Evolutionary conservation across 352 stramenopile species (phyloP), one percentile per base, ranked within the genome.

Genomic region (Globisporangium irregulare): DNA sequence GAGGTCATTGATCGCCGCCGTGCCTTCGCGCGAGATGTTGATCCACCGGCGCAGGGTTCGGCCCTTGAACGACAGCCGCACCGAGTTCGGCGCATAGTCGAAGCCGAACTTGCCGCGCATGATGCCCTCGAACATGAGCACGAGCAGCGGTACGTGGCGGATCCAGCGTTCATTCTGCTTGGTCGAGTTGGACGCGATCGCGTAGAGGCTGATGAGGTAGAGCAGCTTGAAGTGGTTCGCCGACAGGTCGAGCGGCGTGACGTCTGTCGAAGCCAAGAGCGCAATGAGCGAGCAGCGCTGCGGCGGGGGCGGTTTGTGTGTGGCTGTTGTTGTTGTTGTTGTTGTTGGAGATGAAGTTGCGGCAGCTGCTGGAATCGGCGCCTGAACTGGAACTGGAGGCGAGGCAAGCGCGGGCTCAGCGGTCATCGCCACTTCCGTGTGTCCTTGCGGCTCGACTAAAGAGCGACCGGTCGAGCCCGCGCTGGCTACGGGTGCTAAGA

Each of bases 101-200:
- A 98, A 99, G 69, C 98, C 90, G 53, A 99, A 83, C 25, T 97
- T 90, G 66, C 96, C 89, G 53, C 89, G 78, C 38, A 98, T 81
- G 59, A 99, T 98, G 14, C 94, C 97, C 73, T 99, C 96, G 74
- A 99, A 99, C 73, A 99, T 91, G 14, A 99, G 82, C 70, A 99
- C 97, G 48, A 98, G 86, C 36, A 99, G 73, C 51, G 97, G 92
- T 25, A 97, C 89, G 61, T 99, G 98, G 50, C 96, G 87, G 62
- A 99, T 91, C 97, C 97, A 99, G 50, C 93, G 78, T 74, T 99
- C 95, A 63, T 97, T 98, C 64, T 97, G 89, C 56, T 96, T 87
- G 29, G 84, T 85, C 56, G 87, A 89, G 62, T 91, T 89, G 27
- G 94, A 92, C 41, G 90, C 87, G 59, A 96, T 82, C 7, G 97